phyloP scores from a whole-genome alignment of 345 rosid species.

The Gossypium herbaceum region DNA sequence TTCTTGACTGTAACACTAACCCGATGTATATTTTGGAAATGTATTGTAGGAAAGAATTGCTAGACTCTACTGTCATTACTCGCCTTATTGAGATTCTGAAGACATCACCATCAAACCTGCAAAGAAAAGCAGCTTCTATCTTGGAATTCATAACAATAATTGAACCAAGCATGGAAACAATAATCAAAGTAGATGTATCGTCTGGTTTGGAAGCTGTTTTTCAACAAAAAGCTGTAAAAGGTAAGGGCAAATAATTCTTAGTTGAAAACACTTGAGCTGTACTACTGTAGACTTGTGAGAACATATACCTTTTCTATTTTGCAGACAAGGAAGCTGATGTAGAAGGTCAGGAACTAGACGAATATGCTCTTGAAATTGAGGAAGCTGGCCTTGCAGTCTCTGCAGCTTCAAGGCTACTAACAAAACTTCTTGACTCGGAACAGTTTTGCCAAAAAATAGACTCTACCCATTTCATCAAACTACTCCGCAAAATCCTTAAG shows the following conservation, averaged over 20 bases:
- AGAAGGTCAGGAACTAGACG: conserved; percentile 51
- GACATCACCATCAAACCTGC: conserved; percentile 47
- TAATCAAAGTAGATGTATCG: conserved; percentile 45
- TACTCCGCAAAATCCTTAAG: conserved; percentile 47
- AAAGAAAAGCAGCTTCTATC: conserved; percentile 65
- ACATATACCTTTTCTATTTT: neutral
- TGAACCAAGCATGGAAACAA: conserved; percentile 40
- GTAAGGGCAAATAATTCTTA: conserved; percentile 27
- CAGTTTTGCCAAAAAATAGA: conserved; percentile 41
- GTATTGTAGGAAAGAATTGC: conserved; percentile 39
- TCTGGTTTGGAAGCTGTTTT: conserved; percentile 57
- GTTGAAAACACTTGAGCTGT: neutral
- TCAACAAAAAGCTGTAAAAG: conserved; percentile 51
- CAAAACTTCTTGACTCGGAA: conserved; percentile 64
- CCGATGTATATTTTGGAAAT: conserved; percentile 18
- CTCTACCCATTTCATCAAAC: conserved; percentile 27
- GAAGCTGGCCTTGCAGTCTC: conserved; percentile 59
- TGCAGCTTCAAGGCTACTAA: conserved; percentile 66
- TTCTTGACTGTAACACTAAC: conserved; percentile 18
- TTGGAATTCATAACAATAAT: conserved; percentile 51
- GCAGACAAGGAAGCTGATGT: conserved; percentile 50
- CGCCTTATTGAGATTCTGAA: conserved; percentile 58
- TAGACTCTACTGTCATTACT: conserved; percentile 50
- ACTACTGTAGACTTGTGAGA: neutral
- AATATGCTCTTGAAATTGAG: conserved; percentile 57